These are phyloP conservation scores for Cicer cuneatum DNA, from an alignment of 306 rosid genomes.

Conservation along the genomic window DNA sequence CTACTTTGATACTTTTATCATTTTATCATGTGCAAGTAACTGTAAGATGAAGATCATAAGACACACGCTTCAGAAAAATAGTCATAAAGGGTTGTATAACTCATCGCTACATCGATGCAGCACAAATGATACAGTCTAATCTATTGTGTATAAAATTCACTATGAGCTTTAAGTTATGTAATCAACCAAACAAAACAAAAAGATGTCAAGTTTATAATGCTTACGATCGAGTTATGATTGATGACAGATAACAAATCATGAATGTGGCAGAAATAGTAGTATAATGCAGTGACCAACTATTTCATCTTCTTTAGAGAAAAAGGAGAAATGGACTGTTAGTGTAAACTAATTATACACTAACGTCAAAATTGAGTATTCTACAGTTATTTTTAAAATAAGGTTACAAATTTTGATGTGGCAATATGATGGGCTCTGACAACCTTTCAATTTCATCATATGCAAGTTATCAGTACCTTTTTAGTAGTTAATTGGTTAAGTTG, in stretches of 20 bases:
- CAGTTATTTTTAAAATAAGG: too few relatives aligned
- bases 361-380: too few relatives aligned
- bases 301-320: background rate
- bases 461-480: too few relatives aligned
- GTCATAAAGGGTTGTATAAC: constrained; percentile 1
- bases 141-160: constrained; percentile 11
- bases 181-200: constrained; percentile 6
- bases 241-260: constrained; percentile 21
- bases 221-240: constrained; percentile 9
- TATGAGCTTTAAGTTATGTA: background rate
- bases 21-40: too few relatives aligned
- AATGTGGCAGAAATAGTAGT: background rate
- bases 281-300: background rate
- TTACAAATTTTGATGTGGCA: too few relatives aligned
- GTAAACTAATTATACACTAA: too few relatives aligned
- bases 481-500: too few relatives aligned
- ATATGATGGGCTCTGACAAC: too few relatives aligned
- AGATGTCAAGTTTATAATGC: background rate
- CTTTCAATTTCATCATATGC: too few relatives aligned
- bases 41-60: too few relatives aligned
- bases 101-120: background rate
- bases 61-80: background rate
- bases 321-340: too few relatives aligned
- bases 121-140: background rate
- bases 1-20: too few relatives aligned